Evolutionary conservation across 306 rosid genomes (phyloP).

Genomic region (Hippophae tibetana): DNA sequence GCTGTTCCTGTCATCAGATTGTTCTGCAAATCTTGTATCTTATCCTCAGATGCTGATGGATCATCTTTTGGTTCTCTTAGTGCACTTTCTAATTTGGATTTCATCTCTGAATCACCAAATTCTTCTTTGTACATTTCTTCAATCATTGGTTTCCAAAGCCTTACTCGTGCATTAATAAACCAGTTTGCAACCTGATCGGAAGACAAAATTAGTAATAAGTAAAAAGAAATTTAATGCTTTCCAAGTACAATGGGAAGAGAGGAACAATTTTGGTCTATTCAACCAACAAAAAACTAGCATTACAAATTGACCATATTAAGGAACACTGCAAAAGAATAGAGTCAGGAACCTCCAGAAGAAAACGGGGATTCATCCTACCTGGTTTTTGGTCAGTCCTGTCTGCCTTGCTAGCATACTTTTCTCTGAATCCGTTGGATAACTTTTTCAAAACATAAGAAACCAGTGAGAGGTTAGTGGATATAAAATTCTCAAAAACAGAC

Average conservation of each 20-base stretch:
- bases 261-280: too few relatives aligned
- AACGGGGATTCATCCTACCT: constrained; percentile 35
- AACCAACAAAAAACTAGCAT: too few relatives aligned
- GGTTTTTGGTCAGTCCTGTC: constrained; percentile 83
- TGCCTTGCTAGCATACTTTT: constrained; percentile 84
- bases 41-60: too few relatives aligned
- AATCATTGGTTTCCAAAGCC: constrained; percentile 99
- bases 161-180: constrained; percentile 93
- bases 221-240: too few relatives aligned
- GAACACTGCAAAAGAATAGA: not conserved
- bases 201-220: not conserved
- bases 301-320: not conserved
- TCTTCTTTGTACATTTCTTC: constrained; percentile 98
- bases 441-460: constrained; percentile 22
- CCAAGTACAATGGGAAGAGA: too few relatives aligned
- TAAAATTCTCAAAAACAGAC: not conserved
- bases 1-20: constrained; percentile 22
- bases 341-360: not conserved
- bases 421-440: constrained; percentile 95
- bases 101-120: constrained; percentile 61
- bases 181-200: constrained; percentile 75
- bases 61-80: constrained; percentile 32
- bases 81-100: constrained; percentile 50
- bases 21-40: constrained; percentile 29
- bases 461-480: constrained; percentile 8